phyloP scores from a whole-genome alignment of 163 green algal genomes.

The Scenedesmus sp. region DNA sequence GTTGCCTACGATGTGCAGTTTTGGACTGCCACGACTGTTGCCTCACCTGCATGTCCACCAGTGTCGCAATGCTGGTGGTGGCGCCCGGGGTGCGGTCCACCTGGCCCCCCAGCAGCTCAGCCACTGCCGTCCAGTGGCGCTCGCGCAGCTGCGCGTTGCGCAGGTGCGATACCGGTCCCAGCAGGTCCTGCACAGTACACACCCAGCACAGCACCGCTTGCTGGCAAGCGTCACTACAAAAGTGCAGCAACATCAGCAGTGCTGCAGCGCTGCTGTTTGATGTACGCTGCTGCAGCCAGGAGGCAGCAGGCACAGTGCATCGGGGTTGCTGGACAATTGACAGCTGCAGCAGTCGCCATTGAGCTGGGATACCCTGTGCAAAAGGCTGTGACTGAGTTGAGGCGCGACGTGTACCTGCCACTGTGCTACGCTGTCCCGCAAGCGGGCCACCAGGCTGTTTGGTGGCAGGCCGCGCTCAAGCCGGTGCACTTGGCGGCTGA shows the following conservation, averaged over 20 bases:
- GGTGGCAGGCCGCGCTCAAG: slow-evolving; percentile 77
- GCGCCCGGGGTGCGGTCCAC: slow-evolving; percentile 55
- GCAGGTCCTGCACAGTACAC: slow-evolving; percentile 18
- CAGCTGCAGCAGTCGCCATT: not conserved
- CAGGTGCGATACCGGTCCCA: slow-evolving; percentile 49
- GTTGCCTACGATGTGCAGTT: too few species aligned
- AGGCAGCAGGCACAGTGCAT: too few species aligned
- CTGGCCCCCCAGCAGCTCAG: slow-evolving; percentile 47
- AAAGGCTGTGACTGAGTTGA: not conserved
- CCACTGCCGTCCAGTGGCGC: slow-evolving; percentile 68
- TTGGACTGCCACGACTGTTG: too few species aligned
- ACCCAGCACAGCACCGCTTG: not conserved
- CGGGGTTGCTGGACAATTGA: too few species aligned
- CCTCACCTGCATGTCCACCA: slow-evolving; percentile 75
- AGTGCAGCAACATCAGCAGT: too few species aligned
- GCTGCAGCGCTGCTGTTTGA: too few species aligned
- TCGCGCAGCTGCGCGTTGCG: slow-evolving; percentile 67
- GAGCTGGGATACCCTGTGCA: not conserved
- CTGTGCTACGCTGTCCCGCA: slow-evolving; percentile 70
- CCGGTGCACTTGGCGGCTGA: slow-evolving; percentile 38
- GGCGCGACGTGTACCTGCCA: slow-evolving; percentile 71
- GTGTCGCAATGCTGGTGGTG: slow-evolving; percentile 63
- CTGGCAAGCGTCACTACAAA: too few species aligned
- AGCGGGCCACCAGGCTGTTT: slow-evolving; percentile 75
- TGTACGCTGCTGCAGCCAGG: too few species aligned